Base-by-base conservation (phyloP, 2,329 filamentous ascomycete genomes). In the Leptosphaerulina australis region DNA sequence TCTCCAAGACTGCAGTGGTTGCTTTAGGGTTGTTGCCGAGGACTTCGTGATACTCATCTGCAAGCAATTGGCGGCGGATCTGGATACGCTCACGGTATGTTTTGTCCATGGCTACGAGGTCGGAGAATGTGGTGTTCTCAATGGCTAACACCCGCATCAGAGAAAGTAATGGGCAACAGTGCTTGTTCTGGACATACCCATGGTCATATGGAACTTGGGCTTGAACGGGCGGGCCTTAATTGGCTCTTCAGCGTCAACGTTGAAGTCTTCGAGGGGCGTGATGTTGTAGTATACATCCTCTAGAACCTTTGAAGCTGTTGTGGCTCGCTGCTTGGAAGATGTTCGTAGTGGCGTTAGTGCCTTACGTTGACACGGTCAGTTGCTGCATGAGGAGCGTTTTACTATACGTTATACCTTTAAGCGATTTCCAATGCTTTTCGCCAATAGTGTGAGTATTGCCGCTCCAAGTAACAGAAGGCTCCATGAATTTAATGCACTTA, bases 131-230 rank as follows among this genome's bases (percentile, higher is more conserved):
- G 11, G 78, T 75, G 34, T 74, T 81, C 60, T 83, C 77, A 18
- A 86, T 74, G 3, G 76, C 83, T 85, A 58, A 20, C 4, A 7
- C 9, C 3, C 2, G 24, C 5, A 15, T 26, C 26, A 50, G 28
- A 15, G 28, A 6, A 30, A 12, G 20, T 12, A 26, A 5, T 25
- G 11, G 11, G 12, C 18, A 26, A n/a, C 20, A 14, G 4, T 20
- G 26, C 7, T 12, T 24, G 14, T 15, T 11, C 24, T 12, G 15
- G 12, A 38, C 18, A 11, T 55, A 84, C 83, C 81, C 84, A 87
- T 87, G 5, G 83, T 85, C 40, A 87, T 67, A 62, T 86, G 79
- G 62, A 83, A 87, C 58, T 80, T 84, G 4, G 81, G 78, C 65
- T 83, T 85, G 68, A 85, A 85, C 0, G 81, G 80, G 11, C 83